Percentiles rank a stretch among this genome's conserved stretches.
phyloP scores from a whole-genome alignment of 257 asterid genomes.

The Capsicum rhomboideum region DNA sequence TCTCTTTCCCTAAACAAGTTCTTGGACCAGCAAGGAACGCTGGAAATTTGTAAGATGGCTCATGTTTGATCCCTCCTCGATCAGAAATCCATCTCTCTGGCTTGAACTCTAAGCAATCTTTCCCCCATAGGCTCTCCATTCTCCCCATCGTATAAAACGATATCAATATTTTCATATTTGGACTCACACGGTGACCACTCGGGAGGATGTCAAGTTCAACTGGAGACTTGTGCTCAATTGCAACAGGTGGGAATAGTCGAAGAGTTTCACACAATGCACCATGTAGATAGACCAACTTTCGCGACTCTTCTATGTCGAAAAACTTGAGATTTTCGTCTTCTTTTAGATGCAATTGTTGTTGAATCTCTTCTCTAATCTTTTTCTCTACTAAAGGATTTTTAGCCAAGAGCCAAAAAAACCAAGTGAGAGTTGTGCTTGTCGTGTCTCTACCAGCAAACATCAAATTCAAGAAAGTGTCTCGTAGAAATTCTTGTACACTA shows the following conservation, averaged over 20 bases:
- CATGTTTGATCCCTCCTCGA: neutral
- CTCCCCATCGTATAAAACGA: neutral
- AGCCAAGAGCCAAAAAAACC: neutral
- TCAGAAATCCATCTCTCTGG: neutral
- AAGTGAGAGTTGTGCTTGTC: neutral
- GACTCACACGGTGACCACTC: neutral
- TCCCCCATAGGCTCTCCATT: neutral
- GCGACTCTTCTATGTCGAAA: neutral
- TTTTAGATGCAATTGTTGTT: neutral
- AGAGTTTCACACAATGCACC: neutral
- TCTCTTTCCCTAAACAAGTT: neutral
- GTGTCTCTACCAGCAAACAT: neutral
- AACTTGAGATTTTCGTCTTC: neutral
- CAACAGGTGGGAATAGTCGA: neutral
- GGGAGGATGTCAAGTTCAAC: neutral
- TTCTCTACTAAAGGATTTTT: neutral
- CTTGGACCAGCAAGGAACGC: neutral
- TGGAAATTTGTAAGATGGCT: neutral
- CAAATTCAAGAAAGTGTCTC: neutral
- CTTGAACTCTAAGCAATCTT: neutral
- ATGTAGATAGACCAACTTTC: neutral
- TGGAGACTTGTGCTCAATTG: neutral
- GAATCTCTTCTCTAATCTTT: neutral
- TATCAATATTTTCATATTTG: neutral
- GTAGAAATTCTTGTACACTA: neutral